Conservation (phyloP, 352 stramenopile species). For the Globisporangium paroecandrum region DNA sequence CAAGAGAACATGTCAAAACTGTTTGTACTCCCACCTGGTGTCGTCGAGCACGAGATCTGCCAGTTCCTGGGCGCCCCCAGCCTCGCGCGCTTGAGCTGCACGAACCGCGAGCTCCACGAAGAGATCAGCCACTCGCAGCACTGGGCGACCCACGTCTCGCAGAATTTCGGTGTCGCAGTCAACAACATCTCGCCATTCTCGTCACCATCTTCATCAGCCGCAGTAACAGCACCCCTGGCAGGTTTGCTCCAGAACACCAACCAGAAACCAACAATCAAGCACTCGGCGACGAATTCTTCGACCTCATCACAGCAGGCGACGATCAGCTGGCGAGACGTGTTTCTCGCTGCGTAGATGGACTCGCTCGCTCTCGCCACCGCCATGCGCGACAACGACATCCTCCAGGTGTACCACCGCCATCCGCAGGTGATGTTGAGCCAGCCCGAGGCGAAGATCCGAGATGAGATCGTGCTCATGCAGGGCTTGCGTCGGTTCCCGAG, state of each 20-base stretch:
- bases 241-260: neutral
- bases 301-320: neutral
- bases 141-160: constrained; percentile 41
- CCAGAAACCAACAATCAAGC: neutral
- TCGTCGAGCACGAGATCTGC: constrained; percentile 44
- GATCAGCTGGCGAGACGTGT: constrained; percentile 47
- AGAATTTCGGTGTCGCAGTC: constrained; percentile 36
- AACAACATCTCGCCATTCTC: constrained; percentile 20
- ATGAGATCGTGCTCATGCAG: constrained; percentile 66
- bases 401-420: constrained; percentile 32
- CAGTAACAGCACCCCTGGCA: neutral
- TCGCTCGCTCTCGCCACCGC: constrained; percentile 20
- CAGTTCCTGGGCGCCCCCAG: constrained; percentile 40
- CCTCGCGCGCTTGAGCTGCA: constrained; percentile 32
- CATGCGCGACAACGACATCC: constrained; percentile 30
- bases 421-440: constrained; percentile 27
- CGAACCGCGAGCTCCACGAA: constrained; percentile 32
- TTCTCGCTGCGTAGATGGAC: constrained; percentile 40
- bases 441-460: constrained; percentile 35
- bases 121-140: constrained; percentile 30
- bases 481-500: constrained; percentile 45
- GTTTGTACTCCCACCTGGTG: constrained; percentile 27
- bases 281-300: neutral
- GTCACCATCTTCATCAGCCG: neutral
- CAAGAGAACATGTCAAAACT: constrained; percentile 17